phyloP scores from a whole-genome alignment of 371 early-diverging fungal genomes.

The Rhizopus arrhizus region DNA sequence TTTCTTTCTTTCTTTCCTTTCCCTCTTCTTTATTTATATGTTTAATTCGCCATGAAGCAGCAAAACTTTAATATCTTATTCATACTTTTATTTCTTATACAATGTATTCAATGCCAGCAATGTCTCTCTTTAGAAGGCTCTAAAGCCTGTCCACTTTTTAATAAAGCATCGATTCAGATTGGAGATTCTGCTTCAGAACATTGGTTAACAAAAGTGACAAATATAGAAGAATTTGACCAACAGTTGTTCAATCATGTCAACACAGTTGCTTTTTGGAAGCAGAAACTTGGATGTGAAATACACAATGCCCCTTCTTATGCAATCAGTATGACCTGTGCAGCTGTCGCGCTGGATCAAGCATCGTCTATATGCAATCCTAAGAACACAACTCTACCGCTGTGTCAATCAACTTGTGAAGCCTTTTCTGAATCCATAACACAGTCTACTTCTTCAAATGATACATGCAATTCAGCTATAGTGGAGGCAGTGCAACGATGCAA shows the following conservation, averaged over 20 bases:
- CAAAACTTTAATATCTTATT: background rate
- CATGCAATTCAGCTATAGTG: slow-evolving; percentile 3
- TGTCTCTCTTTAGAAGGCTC: slow-evolving; percentile 24
- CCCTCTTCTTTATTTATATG: background rate
- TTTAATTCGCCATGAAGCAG: background rate
- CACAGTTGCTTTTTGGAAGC: slow-evolving; percentile 30
- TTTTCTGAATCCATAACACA: slow-evolving; percentile 17
- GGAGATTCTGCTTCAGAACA: slow-evolving; percentile 15
- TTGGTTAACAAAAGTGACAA: slow-evolving; percentile 32
- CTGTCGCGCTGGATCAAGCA: slow-evolving; percentile 25
- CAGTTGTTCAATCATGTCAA: slow-evolving; percentile 26
- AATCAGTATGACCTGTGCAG: slow-evolving; percentile 37
- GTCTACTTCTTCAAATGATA: slow-evolving; percentile 8
- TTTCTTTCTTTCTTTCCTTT: background rate
- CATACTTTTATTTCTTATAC: background rate
- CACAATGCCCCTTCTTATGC: slow-evolving; percentile 40
- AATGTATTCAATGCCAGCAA: slow-evolving; percentile 13
- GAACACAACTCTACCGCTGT: slow-evolving; percentile 26
- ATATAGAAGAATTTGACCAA: slow-evolving; percentile 36
- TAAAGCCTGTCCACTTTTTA: slow-evolving; percentile 19
- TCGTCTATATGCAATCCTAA: slow-evolving; percentile 29
- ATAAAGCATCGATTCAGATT: slow-evolving; percentile 13
- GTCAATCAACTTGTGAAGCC: slow-evolving; percentile 33
- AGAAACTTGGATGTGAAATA: slow-evolving; percentile 31
- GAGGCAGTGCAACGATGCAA: slow-evolving; percentile 22